A percentile compares a stretch with the other conserved stretches of the same genome.
phyloP scores from a whole-genome alignment of 192 early-diverging fungal genomes.

The Jimgerdemannia lactiflua region DNA sequence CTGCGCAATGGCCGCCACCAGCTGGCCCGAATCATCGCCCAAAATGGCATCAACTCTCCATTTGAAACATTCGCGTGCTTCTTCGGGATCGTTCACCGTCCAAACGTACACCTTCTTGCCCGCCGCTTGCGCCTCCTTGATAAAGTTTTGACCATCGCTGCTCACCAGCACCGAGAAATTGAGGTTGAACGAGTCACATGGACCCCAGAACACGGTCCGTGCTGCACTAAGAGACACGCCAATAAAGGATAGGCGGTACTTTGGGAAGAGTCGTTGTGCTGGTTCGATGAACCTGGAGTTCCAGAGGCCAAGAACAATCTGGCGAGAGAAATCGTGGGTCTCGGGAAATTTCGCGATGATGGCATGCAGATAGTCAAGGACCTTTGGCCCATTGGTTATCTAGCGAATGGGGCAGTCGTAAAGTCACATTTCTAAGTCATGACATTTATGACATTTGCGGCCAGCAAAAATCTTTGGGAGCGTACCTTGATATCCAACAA shows the following conservation, averaged over 20 bases:
- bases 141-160: conserved; percentile 36
- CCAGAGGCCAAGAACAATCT: conserved; percentile 53
- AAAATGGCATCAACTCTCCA: conserved; percentile 49
- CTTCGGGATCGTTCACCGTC: conserved; percentile 43
- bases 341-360: background rate
- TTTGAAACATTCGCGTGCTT: conserved; percentile 35
- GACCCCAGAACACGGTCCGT: conserved; percentile 28
- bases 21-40: conserved; percentile 35
- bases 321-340: conserved; percentile 33
- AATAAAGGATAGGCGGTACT: conserved; percentile 45
- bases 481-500: conserved; percentile 56
- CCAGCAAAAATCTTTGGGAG: too few species aligned
- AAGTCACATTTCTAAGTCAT: too few species aligned
- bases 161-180: conserved; percentile 35
- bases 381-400: background rate
- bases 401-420: too few species aligned
- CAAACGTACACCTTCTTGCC: conserved; percentile 46
- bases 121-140: conserved; percentile 43
- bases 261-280: conserved; percentile 37
- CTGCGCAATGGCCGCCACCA: conserved; percentile 13
- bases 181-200: conserved; percentile 41
- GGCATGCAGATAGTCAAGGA: background rate
- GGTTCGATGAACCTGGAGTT: conserved; percentile 44
- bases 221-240: conserved; percentile 44
- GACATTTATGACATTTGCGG: too few species aligned